These are phyloP conservation scores for Saksenaea oblongispora DNA, from an alignment of 371 early-diverging fungal species.

Conservation along the genomic window DNA sequence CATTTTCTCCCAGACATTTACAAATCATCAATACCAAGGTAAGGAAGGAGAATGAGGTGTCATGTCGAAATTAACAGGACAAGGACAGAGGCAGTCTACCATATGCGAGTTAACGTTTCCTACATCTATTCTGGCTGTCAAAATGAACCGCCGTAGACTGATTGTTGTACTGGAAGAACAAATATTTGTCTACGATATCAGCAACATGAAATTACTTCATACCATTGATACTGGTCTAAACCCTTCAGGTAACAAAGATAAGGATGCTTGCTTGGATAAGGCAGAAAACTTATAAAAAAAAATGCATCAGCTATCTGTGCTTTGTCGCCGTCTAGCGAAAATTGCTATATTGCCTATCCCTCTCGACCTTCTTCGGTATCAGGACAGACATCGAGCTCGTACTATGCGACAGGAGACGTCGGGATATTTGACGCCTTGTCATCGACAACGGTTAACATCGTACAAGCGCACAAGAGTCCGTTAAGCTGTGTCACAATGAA, in stretches of 20 bases:
- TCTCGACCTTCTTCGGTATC: conserved; percentile 58
- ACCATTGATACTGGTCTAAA: conserved; percentile 94
- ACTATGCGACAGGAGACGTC: conserved; percentile 75
- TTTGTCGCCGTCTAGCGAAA: conserved; percentile 91
- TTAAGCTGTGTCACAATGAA: conserved; percentile 84
- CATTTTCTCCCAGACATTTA: conserved; percentile 85
- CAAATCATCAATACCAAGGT: conserved; percentile 97
- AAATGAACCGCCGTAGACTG: conserved; percentile 90
- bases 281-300: no score
- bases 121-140: conserved; percentile 89
- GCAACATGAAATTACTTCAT: conserved; percentile 94
- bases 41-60: not conserved
- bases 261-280: not conserved
- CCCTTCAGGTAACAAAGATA: conserved; percentile 66
- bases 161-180: conserved; percentile 92
- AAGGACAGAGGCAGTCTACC: conserved; percentile 81
- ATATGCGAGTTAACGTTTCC: conserved; percentile 96
- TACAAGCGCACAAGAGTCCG: conserved; percentile 92
- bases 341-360: conserved; percentile 94
- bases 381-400: conserved; percentile 23
- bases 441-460: conserved; percentile 85
- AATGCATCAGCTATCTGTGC: conserved; percentile 77
- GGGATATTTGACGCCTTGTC: conserved; percentile 86
- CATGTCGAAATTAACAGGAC: not conserved
- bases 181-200: conserved; percentile 90